phyloP scores from a whole-genome alignment of 208 protist genomes.

The Trypanosoma vivax region DNA sequence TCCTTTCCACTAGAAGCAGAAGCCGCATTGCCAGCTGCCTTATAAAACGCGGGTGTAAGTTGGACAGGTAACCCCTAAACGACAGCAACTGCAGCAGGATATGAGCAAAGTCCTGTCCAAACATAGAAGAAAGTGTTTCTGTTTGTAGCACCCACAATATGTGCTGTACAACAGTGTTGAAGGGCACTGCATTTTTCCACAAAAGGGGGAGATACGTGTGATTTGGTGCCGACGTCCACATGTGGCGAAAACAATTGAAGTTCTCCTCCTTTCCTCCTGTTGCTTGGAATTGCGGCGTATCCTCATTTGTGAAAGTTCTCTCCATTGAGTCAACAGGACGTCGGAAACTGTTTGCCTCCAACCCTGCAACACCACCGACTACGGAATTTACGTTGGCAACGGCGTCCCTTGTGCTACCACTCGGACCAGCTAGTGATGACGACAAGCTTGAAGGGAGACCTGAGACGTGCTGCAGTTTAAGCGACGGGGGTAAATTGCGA shows the following conservation, averaged over 20 bases:
- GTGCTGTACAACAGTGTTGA: conserved; percentile 44
- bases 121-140: conserved; percentile 34
- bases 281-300: too few species aligned
- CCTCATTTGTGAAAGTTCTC: too few species aligned
- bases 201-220: conserved; percentile 46
- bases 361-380: too few species aligned
- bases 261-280: too few species aligned
- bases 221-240: conserved; percentile 10
- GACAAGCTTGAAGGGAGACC: background rate
- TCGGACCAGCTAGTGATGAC: background rate
- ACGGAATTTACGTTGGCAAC: too few species aligned
- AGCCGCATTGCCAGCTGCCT: conserved; percentile 28
- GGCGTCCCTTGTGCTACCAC: background rate
- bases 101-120: conserved; percentile 54
- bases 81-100: conserved; percentile 42
- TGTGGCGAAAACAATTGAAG: background rate
- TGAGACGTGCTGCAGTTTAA: background rate
- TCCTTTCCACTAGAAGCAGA: conserved; percentile 37
- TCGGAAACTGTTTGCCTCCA: too few species aligned
- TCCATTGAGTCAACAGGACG: too few species aligned
- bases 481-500: conserved; percentile 16
- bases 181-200: conserved; percentile 63
- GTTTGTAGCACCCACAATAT: conserved; percentile 66
- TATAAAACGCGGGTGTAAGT: conserved; percentile 32
- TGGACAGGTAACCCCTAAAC: conserved; percentile 44